A percentile compares a stretch with the other conserved stretches of the same genome.
These are phyloP conservation scores for Centrapalus pauciflorus DNA, from an alignment of 129 eudicot genomes.

Conservation along the genomic window DNA sequence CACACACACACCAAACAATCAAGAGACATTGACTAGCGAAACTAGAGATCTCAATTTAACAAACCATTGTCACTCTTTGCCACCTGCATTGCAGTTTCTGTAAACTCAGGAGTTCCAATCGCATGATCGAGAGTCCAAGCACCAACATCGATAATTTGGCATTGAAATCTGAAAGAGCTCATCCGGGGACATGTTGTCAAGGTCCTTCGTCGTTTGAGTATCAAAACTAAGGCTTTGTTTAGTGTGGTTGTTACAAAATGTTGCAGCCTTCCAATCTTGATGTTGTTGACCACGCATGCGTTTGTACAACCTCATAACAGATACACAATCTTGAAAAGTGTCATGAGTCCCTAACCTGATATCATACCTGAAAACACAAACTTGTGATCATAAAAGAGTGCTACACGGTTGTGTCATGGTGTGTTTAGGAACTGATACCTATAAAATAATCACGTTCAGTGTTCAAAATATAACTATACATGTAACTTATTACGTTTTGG, in stretches of 20 bases:
- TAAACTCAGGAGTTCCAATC: neutral
- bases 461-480: neutral
- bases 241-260: conserved; percentile 8
- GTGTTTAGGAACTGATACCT: neutral
- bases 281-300: conserved; percentile 63
- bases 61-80: neutral
- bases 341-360: conserved; percentile 55
- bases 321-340: conserved; percentile 59
- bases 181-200: conserved; percentile 50
- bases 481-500: neutral
- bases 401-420: neutral
- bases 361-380: conserved; percentile 45
- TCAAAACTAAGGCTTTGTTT: conserved; percentile 13
- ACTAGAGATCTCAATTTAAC: neutral
- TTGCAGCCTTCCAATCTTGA: conserved; percentile 9
- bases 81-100: neutral
- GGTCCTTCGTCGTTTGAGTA: conserved; percentile 20
- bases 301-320: conserved; percentile 77
- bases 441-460: neutral
- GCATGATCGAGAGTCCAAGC: conserved; percentile 46
- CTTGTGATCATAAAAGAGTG: neutral
- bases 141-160: conserved; percentile 57
- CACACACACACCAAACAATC: too few relatives aligned
- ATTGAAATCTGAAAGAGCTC: conserved; percentile 48
- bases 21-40: neutral